These are phyloP conservation scores for Lathyrus aphaca DNA, from an alignment of 306 rosid species.

Conservation along the genomic window DNA sequence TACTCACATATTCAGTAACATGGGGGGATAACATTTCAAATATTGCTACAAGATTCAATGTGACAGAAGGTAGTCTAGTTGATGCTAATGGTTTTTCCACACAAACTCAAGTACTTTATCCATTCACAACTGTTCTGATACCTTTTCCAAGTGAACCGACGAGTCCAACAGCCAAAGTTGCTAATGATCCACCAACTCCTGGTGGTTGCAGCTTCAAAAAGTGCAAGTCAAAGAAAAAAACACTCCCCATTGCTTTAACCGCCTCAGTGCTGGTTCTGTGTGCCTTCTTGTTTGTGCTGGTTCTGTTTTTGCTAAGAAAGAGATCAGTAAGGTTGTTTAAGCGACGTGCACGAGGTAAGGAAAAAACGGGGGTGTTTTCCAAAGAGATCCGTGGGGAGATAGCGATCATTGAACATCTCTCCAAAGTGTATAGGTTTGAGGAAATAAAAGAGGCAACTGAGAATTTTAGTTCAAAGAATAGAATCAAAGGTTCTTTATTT, in stretches of 20 bases:
- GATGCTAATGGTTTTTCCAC: constrained; percentile 59
- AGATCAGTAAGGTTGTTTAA: constrained; percentile 23
- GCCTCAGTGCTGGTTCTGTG: constrained; percentile 34
- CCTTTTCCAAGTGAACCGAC: constrained; percentile 55
- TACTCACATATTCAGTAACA: constrained; percentile 53
- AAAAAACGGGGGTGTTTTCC: constrained; percentile 18
- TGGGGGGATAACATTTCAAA: constrained; percentile 44
- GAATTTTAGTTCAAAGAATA: constrained; percentile 54
- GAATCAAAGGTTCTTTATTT: constrained; percentile 54
- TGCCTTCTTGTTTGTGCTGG: constrained; percentile 6
- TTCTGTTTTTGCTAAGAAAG: constrained; percentile 37
- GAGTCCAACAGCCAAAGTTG: constrained; percentile 48
- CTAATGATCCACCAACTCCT: background rate
- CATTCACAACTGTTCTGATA: constrained; percentile 62
- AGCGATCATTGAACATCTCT: constrained; percentile 50
- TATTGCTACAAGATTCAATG: constrained; percentile 54
- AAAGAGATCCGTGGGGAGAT: constrained; percentile 53
- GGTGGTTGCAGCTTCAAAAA: constrained; percentile 26
- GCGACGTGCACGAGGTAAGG: background rate
- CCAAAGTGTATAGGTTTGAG: constrained; percentile 45
- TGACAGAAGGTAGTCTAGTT: constrained; percentile 37
- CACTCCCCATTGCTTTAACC: constrained; percentile 31
- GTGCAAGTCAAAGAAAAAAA: constrained; percentile 25
- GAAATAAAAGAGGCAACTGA: constrained; percentile 58
- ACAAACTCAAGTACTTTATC: constrained; percentile 30